A percentile compares a stretch with the other conserved stretches of the same genome.
These are phyloP conservation scores for Silene noctiflora DNA, from an alignment of 179 eudicot genomes.

Conservation along the genomic window DNA sequence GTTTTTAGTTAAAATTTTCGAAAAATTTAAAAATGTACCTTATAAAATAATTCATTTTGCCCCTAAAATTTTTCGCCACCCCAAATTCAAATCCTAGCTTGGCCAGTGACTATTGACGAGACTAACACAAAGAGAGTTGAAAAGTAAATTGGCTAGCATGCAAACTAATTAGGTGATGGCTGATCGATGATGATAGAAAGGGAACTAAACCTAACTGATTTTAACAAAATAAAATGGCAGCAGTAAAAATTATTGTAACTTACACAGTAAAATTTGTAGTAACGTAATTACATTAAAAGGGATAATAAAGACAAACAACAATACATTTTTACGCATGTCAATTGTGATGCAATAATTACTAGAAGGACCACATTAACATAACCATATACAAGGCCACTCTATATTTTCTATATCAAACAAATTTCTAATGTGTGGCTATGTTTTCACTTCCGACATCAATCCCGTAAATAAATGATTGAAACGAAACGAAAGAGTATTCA, in stretches of 20 bases:
- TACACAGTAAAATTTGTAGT: too few species aligned
- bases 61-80: too few species aligned
- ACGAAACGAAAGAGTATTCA: too few species aligned
- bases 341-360: constrained; percentile 18
- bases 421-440: constrained; percentile 10
- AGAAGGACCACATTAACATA: constrained; percentile 28
- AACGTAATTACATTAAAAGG: constrained; percentile 2
- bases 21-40: too few species aligned
- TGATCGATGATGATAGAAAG: constrained; percentile 16
- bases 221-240: not conserved
- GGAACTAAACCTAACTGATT: constrained; percentile 18
- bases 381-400: not conserved
- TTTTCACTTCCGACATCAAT: not conserved
- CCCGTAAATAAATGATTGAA: too few species aligned
- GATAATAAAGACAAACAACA: constrained; percentile 16
- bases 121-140: not conserved
- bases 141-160: not conserved
- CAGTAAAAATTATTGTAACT: too few species aligned
- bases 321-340: constrained; percentile 13
- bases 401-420: not conserved
- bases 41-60: too few species aligned
- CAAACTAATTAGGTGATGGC: too few species aligned
- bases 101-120: not conserved
- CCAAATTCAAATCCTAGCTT: too few species aligned
- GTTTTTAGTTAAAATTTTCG: too few species aligned